Base-by-base conservation (phyloP, 495 filamentous ascomycete species). In the Penicillium arizonense region DNA sequence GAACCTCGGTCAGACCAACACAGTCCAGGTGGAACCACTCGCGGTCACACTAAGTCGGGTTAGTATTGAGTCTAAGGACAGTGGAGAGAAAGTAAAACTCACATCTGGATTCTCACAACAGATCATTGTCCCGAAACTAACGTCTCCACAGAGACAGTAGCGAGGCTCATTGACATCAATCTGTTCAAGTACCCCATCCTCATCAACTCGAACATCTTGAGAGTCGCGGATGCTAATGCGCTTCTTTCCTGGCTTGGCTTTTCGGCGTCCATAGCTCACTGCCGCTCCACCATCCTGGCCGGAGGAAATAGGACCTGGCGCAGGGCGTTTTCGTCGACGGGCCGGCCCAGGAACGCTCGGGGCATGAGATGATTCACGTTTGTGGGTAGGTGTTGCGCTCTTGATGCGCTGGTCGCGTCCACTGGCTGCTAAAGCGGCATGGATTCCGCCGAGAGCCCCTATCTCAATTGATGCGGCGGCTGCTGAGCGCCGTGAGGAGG, bases 11-110 rank as follows among this genome's bases (percentile, higher is more conserved):
- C 33, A 97, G 73, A 23, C 85, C 89, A 34, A 97, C 87, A 56
- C 93, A 97, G 52, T 85, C 82, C 21, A 97, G 83, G 67, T 97
- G 93, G 72, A 97, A 97, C 93, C 93, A 97, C 73, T 95, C 90
- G 50, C 72, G 75, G 51, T 73, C 70, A 69, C 88, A 92, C 76
- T 88, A 69, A 23, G 2, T 24, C 1, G 66, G 65, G 51, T 65
- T 64, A 67, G 64, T 34, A 56, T 36, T 26, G 21, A 11, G 23
- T 52, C 16, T 44, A n/a, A 24, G 30, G 30, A 30, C 30, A 33
- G 49, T 51, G 48, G 33, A 50, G 50, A 49, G 36, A 41, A 21
- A 54, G 26, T 53, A 43, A 53, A 55, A 79, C 90, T 83, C 77
- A 96, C 92, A 77, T 95, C 85, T 48, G 75, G 72, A 62, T 95